Evolutionary conservation across 2,329 filamentous ascomycete species (phyloP).

Genomic region (Parafenestella ontariensis): DNA sequence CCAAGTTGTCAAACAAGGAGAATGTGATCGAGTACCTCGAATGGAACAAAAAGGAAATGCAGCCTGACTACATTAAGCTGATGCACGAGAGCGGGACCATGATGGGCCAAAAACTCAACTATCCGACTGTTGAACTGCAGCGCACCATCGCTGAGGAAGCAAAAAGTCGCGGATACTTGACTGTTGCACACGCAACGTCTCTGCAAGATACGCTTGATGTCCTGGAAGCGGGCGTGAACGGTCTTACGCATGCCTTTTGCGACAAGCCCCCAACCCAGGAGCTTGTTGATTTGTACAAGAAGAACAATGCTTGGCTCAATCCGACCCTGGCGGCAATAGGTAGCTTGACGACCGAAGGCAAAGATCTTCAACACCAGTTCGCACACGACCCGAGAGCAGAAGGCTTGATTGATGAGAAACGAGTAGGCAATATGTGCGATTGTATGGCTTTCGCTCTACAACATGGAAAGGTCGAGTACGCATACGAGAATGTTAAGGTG

Average conservation of each 20-base stretch:
- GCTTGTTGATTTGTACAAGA: slow-evolving; percentile 52
- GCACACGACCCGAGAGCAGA: slow-evolving; percentile 50
- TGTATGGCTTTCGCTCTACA: slow-evolving; percentile 51
- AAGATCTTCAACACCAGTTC: slow-evolving; percentile 47
- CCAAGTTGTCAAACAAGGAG: slow-evolving; percentile 51
- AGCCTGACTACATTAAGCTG: slow-evolving; percentile 59
- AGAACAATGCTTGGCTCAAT: slow-evolving; percentile 52
- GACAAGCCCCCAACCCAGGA: slow-evolving; percentile 50
- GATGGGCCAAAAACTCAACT: slow-evolving; percentile 46
- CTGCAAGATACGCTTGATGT: slow-evolving; percentile 52
- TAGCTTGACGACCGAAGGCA: slow-evolving; percentile 51
- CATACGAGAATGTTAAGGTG: slow-evolving; percentile 51
- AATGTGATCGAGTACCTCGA: slow-evolving; percentile 54
- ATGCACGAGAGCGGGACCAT: slow-evolving; percentile 58
- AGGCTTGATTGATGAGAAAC: slow-evolving; percentile 43
- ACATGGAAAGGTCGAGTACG: slow-evolving; percentile 47
- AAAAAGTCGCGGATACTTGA: slow-evolving; percentile 44
- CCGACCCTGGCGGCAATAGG: slow-evolving; percentile 52
- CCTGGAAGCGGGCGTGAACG: slow-evolving; percentile 52
- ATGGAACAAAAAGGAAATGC: slow-evolving; percentile 49
- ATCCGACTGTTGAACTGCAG: slow-evolving; percentile 56
- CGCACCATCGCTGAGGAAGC: slow-evolving; percentile 53
- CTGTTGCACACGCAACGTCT: slow-evolving; percentile 52
- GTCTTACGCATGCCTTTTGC: slow-evolving; percentile 54
- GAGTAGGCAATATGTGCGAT: slow-evolving; percentile 47